Base-by-base conservation (phyloP, 2,329 filamentous ascomycete species). In the Calonectria montana region DNA sequence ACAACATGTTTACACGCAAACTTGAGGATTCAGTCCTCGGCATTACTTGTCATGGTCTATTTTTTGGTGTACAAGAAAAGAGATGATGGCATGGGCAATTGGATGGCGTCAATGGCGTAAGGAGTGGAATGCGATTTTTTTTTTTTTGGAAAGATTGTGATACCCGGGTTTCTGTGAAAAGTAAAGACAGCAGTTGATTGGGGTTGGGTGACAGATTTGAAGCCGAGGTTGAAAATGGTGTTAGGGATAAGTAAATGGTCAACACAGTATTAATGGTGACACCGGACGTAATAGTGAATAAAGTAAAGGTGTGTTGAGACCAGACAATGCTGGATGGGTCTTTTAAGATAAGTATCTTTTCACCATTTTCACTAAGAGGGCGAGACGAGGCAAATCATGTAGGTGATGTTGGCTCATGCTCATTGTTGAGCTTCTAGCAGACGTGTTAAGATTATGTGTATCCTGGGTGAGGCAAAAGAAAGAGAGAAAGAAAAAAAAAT, bases 1-100 rank as follows among this genome's bases (percentile, higher is more conserved):
- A 71, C 69, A 71, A 71, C 69, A 57, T 67, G 45, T 71, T 67
- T 66, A 53, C 63, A 63, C 47, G 62, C 41, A 31, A 31, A 59
- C n/a, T 47, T n/a, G 43, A 43, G 35, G 29, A 25, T 29, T 50
- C 35, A 59, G 39, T 27, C 53, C 53, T 59, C 25, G 31, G 31
- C 39, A 31, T 59, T 39, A 39, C 21, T 39, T 35, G 39, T 59
- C 47, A 29, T 61, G 41, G 55, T 43, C 41, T 15, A n/a, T 10
- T 12, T 23, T 59, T 57, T 57, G 48, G 50, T 59, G 39, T 37
- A 37, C 31, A 25, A 48, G 48, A 41, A 27, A 15, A 29, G 29
- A n/a, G n/a, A n/a, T n/a, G n/a, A 29, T 47, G 25, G 23, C 50
- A 31, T 67, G 48, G 41, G 48, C 25, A 50, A 41, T 15, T 25